These are phyloP conservation scores for Asterophora lycoperdoides DNA, from an alignment of 768 basidiomycete species.

Conservation along the genomic window DNA sequence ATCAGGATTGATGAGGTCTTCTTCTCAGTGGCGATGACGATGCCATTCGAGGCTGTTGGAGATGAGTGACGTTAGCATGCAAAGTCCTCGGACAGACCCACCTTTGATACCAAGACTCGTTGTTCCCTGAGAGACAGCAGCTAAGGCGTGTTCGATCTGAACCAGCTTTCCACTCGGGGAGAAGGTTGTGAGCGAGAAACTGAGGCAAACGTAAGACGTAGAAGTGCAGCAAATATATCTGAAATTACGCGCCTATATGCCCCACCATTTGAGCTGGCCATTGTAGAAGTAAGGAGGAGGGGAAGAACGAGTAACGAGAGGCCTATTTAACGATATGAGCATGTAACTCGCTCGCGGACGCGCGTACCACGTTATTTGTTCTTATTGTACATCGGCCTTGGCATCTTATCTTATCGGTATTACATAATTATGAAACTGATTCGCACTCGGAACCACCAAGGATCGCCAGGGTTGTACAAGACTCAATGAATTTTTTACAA, in stretches of 20 bases:
- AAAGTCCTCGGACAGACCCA: slow-evolving; percentile 29
- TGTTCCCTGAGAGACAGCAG: slow-evolving; percentile 91
- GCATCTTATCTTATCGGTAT: no score
- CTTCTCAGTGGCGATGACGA: slow-evolving; percentile 99
- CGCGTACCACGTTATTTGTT: no score
- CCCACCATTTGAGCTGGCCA: slow-evolving; percentile 81
- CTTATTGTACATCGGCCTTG: no score
- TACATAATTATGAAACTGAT: no score
- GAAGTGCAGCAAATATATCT: slow-evolving; percentile 6
- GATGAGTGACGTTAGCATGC: slow-evolving; percentile 13
- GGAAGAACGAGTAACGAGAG: no score
- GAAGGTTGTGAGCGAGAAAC: slow-evolving; percentile 99
- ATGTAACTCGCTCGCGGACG: no score
- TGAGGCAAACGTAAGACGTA: slow-evolving; percentile 28
- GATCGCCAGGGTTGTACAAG: no score
- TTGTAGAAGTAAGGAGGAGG: slow-evolving; percentile 27
- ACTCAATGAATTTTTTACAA: no score
- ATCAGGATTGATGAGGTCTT: slow-evolving; percentile 97
- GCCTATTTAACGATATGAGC: no score
- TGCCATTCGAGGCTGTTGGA: slow-evolving; percentile 87
- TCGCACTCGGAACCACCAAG: no score
- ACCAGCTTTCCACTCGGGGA: slow-evolving; percentile 98
- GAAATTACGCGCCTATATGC: slow-evolving; percentile 58
- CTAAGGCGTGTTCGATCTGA: slow-evolving; percentile 99
- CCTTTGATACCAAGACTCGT: slow-evolving; percentile 99